Conservation (phyloP, 1,284 basidiomycete genomes). For the Marasmius oreades region DNA sequence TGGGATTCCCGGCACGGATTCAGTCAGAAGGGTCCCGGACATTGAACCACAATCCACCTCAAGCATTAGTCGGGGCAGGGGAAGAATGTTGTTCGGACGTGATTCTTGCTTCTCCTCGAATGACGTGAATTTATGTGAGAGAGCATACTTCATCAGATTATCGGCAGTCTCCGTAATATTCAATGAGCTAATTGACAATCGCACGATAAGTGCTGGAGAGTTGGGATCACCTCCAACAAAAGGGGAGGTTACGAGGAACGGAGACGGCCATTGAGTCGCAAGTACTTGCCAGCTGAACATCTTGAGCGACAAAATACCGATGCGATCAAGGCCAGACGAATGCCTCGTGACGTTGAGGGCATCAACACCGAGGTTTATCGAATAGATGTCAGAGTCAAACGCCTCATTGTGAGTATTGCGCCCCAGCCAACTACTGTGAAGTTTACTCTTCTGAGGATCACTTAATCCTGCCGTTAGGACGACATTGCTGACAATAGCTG, state of each 20-base stretch:
- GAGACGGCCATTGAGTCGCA: slow-evolving; percentile 57
- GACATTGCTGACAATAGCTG: slow-evolving; percentile 37
- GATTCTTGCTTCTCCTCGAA: slow-evolving; percentile 18
- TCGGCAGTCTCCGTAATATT: slow-evolving; percentile 51
- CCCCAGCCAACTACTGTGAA: slow-evolving; percentile 56
- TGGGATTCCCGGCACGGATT: slow-evolving; percentile 33
- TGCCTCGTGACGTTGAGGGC: slow-evolving; percentile 36
- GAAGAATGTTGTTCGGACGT: slow-evolving; percentile 25
- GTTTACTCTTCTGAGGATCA: slow-evolving; percentile 36
- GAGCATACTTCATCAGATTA: slow-evolving; percentile 27
- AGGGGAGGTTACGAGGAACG: slow-evolving; percentile 44
- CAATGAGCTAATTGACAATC: slow-evolving; percentile 42
- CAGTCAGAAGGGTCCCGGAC: slow-evolving; percentile 45
- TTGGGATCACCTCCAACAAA: slow-evolving; percentile 59
- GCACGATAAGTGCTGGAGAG: slow-evolving; percentile 51
- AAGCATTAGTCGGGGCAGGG: slow-evolving; percentile 51
- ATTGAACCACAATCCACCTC: slow-evolving; percentile 47
- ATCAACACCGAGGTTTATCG: slow-evolving; percentile 36
- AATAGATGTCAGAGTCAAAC: slow-evolving; percentile 45
- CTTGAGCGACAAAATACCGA: slow-evolving; percentile 45
- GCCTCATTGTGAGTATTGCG: slow-evolving; percentile 27
- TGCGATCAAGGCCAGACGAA: slow-evolving; percentile 26
- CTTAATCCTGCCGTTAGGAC: slow-evolving; percentile 41
- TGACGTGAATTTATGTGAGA: slow-evolving; percentile 25
- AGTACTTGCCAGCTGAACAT: slow-evolving; percentile 40